phyloP scores from a whole-genome alignment of 2,329 filamentous ascomycete species.

The Colletotrichum tanaceti region DNA sequence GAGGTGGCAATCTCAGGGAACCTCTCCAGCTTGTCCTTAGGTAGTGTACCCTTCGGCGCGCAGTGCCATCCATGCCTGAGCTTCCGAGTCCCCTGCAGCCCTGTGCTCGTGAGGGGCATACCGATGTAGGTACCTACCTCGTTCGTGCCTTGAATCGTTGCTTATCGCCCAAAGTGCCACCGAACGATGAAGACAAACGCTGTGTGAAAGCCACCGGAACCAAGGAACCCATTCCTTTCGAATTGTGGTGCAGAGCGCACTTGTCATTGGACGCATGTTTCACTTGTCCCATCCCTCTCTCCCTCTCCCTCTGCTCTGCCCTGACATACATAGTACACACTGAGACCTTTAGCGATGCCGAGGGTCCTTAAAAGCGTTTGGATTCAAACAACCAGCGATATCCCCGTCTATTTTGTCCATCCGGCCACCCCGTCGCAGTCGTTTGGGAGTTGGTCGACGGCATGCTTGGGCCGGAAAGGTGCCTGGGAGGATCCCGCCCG shows the following conservation, averaged over 20 bases:
- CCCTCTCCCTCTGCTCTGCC: constrained; percentile 23
- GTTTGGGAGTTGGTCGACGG: too few relatives aligned
- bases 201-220: constrained; percentile 1
- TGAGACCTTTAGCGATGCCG: constrained; percentile 29
- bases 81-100: constrained; percentile 28
- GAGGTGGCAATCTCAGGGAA: constrained; percentile 25
- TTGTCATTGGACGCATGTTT: constrained; percentile 35
- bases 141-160: background rate
- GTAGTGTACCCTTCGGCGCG: background rate
- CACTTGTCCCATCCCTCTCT: constrained; percentile 1
- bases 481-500: constrained; percentile 34
- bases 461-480: constrained; percentile 23
- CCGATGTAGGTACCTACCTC: too few relatives aligned
- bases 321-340: constrained; percentile 18
- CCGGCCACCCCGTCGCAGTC: background rate
- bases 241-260: constrained; percentile 15
- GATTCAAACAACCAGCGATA: constrained; percentile 24
- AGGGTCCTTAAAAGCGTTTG: constrained; percentile 1
- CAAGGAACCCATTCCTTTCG: constrained; percentile 4
- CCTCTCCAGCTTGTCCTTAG: too few relatives aligned
- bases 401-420: constrained; percentile 29
- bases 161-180: background rate
- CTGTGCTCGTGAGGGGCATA: constrained; percentile 32
- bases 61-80: constrained; percentile 1
- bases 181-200: constrained; percentile 1